phyloP scores from a whole-genome alignment of 192 early-diverging fungal genomes.

The Podila clonocystis region DNA sequence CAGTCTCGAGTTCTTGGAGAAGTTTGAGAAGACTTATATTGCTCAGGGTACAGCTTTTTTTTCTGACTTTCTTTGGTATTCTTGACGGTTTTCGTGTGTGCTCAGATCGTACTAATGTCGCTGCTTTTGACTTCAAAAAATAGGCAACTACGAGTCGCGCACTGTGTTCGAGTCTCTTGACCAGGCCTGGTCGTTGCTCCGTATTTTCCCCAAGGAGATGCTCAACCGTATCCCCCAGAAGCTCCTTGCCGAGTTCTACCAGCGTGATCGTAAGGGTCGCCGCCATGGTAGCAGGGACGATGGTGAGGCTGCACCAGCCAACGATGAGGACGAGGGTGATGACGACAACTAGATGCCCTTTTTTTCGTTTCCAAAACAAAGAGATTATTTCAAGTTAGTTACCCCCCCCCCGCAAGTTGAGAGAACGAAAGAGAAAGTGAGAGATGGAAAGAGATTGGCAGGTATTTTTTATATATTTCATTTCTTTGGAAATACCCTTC shows the following conservation, averaged over 20 bases:
- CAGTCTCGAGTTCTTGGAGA: constrained; percentile 96
- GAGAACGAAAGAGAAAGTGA: neutral
- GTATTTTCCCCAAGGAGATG: constrained; percentile 99
- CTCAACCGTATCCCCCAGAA: constrained; percentile 99
- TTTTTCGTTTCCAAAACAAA: neutral
- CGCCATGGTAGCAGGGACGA: constrained; percentile 50
- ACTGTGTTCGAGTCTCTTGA: constrained; percentile 98
- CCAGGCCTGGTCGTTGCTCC: constrained; percentile 96
- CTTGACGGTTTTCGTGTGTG: neutral
- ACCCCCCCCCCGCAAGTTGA: neutral
- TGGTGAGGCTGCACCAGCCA: constrained; percentile 24
- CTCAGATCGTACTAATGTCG: neutral
- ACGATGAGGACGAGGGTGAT: constrained; percentile 42
- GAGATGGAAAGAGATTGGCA: no score
- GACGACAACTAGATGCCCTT: constrained; percentile 42
- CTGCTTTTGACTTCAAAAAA: neutral
- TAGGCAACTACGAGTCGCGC: constrained; percentile 92
- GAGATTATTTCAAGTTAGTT: neutral
- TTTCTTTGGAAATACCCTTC: no score
- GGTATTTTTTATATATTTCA: no score
- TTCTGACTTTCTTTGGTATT: neutral
- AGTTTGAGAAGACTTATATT: constrained; percentile 99
- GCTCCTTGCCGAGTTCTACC: constrained; percentile 93
- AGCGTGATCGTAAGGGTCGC: constrained; percentile 74
- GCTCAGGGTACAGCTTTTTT: constrained; percentile 74